A percentile compares a stretch with the other conserved stretches of the same genome.
Conservation (phyloP, 1,284 basidiomycete species). For the Irpex lacteus region DNA sequence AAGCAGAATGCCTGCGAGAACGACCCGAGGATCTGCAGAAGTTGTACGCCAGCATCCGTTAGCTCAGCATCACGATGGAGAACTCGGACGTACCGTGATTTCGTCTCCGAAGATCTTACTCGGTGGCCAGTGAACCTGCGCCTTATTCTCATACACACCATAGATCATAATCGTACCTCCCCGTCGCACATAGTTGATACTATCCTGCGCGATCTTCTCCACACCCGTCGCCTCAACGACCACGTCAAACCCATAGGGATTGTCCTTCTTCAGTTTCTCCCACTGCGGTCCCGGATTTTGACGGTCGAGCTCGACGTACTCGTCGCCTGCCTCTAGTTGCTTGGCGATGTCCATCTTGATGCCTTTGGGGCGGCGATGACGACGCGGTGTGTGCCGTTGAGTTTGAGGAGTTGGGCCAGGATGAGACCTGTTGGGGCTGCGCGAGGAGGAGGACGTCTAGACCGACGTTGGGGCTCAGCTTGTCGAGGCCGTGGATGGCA, state of each 20-base stretch:
- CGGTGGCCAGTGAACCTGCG: conserved; percentile 54
- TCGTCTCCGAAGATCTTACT: conserved; percentile 49
- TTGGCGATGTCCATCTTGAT: conserved; percentile 84
- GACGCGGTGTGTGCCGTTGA: conserved; percentile 69
- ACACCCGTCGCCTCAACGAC: conserved; percentile 53
- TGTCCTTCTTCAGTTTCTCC: conserved; percentile 71
- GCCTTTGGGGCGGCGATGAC: conserved; percentile 80
- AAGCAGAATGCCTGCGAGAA: conserved; percentile 63
- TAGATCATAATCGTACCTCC: conserved; percentile 53
- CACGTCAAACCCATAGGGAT: conserved; percentile 86
- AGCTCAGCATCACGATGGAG: neutral
- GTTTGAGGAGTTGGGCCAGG: conserved; percentile 81
- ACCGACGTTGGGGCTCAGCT: conserved; percentile 74
- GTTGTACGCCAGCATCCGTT: conserved; percentile 1
- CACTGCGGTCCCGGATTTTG: conserved; percentile 76
- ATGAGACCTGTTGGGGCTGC: conserved; percentile 83
- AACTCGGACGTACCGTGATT: neutral
- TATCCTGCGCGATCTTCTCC: conserved; percentile 52
- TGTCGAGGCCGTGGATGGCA: conserved; percentile 87
- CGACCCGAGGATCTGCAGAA: conserved; percentile 52
- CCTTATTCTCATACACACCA: conserved; percentile 57
- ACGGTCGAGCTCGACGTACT: conserved; percentile 82
- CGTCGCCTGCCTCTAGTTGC: conserved; percentile 72
- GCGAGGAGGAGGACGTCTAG: conserved; percentile 74
- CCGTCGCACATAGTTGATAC: conserved; percentile 59